These are phyloP conservation scores for Coemansia sp. DNA, from an alignment of 192 early-diverging fungal species.

Conservation along the genomic window DNA sequence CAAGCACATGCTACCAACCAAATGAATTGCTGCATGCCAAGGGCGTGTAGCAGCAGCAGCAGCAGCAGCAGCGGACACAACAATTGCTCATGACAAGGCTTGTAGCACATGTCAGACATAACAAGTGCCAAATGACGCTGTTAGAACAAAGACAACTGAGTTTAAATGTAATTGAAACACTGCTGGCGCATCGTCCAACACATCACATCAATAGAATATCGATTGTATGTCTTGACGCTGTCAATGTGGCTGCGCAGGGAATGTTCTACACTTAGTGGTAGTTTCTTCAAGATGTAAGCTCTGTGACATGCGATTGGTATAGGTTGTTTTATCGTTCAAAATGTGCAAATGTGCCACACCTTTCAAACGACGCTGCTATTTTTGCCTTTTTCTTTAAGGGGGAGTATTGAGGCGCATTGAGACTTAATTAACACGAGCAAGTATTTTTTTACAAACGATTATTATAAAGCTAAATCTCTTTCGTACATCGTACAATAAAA, in stretches of 20 bases:
- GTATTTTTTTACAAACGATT: not conserved
- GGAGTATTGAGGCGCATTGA: constrained; percentile 20
- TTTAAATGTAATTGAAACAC: not conserved
- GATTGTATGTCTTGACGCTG: not conserved
- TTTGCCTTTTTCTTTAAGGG: not conserved
- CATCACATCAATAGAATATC: not conserved
- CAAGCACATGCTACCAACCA: not conserved
- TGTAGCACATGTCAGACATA: not conserved
- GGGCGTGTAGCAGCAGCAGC: not conserved
- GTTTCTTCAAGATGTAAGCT: not conserved
- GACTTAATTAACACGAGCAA: constrained; percentile 15
- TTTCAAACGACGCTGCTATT: constrained; percentile 7
- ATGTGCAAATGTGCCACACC: not conserved
- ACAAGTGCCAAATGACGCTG: not conserved
- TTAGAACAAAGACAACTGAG: not conserved
- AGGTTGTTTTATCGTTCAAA: not conserved
- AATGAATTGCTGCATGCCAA: not conserved
- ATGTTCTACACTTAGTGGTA: not conserved
- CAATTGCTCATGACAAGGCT: not conserved
- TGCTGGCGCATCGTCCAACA: not conserved
- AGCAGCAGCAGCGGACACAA: not conserved
- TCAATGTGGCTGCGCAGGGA: not conserved
- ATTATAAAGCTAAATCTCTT: not conserved
- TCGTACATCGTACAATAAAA: no score
- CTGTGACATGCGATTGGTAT: not conserved